A percentile compares a stretch with the other conserved stretches of the same genome.
phyloP scores from a whole-genome alignment of 2,329 filamentous ascomycete species.

The Sphaerostilbella broomeana region DNA sequence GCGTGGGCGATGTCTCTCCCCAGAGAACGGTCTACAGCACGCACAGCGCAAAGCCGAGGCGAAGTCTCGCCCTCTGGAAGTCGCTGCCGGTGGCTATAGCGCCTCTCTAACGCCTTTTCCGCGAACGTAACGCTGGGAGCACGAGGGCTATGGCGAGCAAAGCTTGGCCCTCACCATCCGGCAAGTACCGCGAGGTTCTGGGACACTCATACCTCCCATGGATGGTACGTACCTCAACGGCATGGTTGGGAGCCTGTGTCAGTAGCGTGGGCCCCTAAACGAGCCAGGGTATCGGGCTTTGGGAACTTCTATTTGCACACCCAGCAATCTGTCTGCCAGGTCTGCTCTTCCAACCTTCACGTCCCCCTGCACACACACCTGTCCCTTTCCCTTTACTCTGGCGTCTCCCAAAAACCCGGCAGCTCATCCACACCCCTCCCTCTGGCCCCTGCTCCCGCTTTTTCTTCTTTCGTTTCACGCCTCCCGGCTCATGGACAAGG shows the following conservation, averaged over 20 bases:
- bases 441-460: background rate
- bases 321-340: background rate
- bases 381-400: background rate
- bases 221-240: conserved; percentile 2
- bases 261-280: conserved; percentile 3
- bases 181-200: background rate
- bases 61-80: too few relatives aligned
- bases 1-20: too few relatives aligned
- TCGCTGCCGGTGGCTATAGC: too few relatives aligned
- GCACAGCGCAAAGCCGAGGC: too few relatives aligned
- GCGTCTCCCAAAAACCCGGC: conserved; percentile 5
- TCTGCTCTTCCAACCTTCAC: background rate
- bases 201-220: too few relatives aligned
- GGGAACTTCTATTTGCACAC: background rate
- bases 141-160: background rate
- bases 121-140: too few relatives aligned
- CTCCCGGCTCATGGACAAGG: background rate
- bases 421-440: conserved; percentile 4
- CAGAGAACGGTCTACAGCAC: too few relatives aligned
- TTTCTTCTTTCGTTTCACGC: background rate
- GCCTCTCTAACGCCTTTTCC: too few relatives aligned
- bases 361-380: background rate
- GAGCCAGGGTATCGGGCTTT: conserved; percentile 13
- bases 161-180: background rate
- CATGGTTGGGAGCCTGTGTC: conserved; percentile 5